These are phyloP conservation scores for Botryotinia convoluta DNA, from an alignment of 2,329 filamentous ascomycete species.

Conservation along the genomic window DNA sequence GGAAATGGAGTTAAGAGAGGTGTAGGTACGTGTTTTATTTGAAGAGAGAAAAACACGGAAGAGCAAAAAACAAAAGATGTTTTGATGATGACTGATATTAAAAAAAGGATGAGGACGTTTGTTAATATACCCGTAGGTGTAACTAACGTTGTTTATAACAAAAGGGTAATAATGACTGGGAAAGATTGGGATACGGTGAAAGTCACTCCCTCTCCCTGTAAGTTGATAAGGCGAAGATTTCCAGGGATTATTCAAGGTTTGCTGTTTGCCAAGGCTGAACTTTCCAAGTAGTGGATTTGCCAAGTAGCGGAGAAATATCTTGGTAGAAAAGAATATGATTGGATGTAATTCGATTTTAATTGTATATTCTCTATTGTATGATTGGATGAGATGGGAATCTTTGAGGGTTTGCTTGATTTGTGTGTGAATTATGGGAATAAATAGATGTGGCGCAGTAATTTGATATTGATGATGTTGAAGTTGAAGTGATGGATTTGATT, in stretches of 20 bases:
- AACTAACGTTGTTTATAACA: not conserved
- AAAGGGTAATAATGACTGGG: not conserved
- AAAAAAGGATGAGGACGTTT: not conserved
- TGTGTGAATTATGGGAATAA: not conserved
- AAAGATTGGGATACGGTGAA: constrained; percentile 8
- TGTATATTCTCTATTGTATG: not conserved
- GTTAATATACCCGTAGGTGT: not conserved
- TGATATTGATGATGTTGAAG: not conserved
- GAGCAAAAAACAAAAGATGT: not conserved
- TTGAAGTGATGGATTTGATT: not conserved
- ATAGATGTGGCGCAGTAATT: not conserved
- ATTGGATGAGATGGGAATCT: not conserved
- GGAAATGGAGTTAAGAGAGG: not conserved
- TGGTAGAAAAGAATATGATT: not conserved
- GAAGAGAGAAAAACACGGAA: not conserved
- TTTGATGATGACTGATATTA: not conserved
- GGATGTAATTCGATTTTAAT: not conserved
- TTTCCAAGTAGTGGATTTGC: not conserved
- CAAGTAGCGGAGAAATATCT: constrained; percentile 1
- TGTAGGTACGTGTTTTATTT: not conserved
- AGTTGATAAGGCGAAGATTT: not conserved
- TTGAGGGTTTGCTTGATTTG: not conserved
- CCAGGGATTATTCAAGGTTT: constrained; percentile 6
- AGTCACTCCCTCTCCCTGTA: not conserved
- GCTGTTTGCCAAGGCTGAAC: constrained; percentile 2